phyloP scores from a whole-genome alignment of 495 filamentous ascomycete species.

The Aspergillus saccharolyticus region DNA sequence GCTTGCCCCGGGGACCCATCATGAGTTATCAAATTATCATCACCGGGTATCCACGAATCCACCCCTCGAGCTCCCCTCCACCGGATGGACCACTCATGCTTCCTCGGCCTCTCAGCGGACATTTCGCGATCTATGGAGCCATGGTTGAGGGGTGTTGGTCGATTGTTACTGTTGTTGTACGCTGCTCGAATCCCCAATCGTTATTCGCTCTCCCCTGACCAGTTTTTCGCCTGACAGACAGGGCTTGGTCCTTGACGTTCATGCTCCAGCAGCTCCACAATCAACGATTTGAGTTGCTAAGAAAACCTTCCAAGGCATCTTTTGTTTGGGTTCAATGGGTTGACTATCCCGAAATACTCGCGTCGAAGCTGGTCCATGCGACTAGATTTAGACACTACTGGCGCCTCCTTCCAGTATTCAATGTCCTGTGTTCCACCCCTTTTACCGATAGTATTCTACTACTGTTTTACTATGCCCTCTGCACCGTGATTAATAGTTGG shows the following conservation, averaged over 20 bases:
- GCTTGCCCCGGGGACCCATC: background rate
- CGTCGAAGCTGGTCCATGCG: slow-evolving; percentile 11
- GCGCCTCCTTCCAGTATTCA: background rate
- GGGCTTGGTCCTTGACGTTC: background rate
- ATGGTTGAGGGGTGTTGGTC: slow-evolving; percentile 22
- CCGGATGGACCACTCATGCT: background rate
- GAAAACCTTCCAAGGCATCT: background rate
- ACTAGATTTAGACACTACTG: slow-evolving; percentile 1
- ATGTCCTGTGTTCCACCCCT: background rate
- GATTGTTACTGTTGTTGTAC: slow-evolving; percentile 24
- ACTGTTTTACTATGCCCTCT: background rate
- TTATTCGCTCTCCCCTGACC: background rate
- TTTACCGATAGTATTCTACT: background rate
- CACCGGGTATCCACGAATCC: background rate
- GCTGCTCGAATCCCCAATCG: slow-evolving; percentile 1
- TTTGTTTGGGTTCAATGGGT: background rate
- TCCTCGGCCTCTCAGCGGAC: background rate
- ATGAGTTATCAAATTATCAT: background rate
- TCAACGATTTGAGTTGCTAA: slow-evolving; percentile 4
- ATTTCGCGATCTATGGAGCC: slow-evolving; percentile 10
- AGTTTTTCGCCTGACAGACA: background rate
- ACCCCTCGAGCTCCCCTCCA: slow-evolving; percentile 2
- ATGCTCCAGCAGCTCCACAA: slow-evolving; percentile 12
- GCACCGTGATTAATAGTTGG: background rate
- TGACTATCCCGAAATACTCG: background rate